These are phyloP conservation scores for Hygrophila difformis DNA, from an alignment of 257 asterid species.

Conservation along the genomic window DNA sequence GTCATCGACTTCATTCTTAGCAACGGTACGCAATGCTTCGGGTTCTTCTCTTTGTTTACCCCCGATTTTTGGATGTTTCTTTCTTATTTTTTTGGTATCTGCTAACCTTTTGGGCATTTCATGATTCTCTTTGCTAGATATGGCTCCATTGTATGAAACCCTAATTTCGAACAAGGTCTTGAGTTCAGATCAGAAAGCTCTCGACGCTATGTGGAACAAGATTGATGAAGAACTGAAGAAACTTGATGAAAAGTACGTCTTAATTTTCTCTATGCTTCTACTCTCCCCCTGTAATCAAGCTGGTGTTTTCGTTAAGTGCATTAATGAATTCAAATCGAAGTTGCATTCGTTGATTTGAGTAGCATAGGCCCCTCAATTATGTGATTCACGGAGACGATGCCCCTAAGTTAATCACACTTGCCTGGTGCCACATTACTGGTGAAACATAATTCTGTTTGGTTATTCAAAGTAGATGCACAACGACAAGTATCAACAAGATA, in stretches of 20 bases:
- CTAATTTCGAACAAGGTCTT: slow-evolving; percentile 44
- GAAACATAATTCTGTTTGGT: too few species aligned
- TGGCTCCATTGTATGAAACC: slow-evolving; percentile 67
- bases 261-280: neutral
- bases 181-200: slow-evolving; percentile 49
- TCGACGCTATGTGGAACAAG: slow-evolving; percentile 49
- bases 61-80: neutral
- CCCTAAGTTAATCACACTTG: too few species aligned
- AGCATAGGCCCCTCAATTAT: neutral
- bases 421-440: too few species aligned
- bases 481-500: too few species aligned
- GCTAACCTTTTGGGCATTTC: neutral
- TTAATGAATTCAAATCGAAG: neutral
- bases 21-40: too few species aligned
- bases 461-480: too few species aligned
- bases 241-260: slow-evolving; percentile 56
- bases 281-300: neutral
- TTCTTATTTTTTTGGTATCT: neutral
- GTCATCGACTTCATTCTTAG: slow-evolving; percentile 54
- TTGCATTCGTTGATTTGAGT: neutral
- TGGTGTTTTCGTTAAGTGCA: neutral
- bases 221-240: slow-evolving; percentile 49
- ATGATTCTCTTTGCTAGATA: slow-evolving; percentile 27
- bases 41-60: too few species aligned
- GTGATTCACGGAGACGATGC: too few species aligned